phyloP scores from a whole-genome alignment of 768 basidiomycete genomes.

The Boletus eberwhitei region DNA sequence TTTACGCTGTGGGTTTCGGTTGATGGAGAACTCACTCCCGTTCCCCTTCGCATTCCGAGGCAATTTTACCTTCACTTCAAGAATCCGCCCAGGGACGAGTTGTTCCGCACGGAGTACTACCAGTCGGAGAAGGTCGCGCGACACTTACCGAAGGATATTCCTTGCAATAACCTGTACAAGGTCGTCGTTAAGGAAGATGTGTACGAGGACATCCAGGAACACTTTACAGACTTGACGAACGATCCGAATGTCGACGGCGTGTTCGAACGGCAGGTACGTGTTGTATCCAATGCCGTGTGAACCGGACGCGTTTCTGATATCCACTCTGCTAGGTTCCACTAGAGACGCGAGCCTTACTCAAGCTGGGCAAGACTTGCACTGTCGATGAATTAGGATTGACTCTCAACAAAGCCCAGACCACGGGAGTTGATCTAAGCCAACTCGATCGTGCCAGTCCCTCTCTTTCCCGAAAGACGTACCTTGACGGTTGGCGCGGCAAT shows the following conservation, averaged over 20 bases:
- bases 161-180: constrained; percentile 78
- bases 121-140: constrained; percentile 68
- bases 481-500: constrained; percentile 62
- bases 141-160: constrained; percentile 74
- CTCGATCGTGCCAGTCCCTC: constrained; percentile 61
- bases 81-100: constrained; percentile 54
- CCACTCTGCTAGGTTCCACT: constrained; percentile 64
- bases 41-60: constrained; percentile 82
- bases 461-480: constrained; percentile 63
- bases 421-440: constrained; percentile 80
- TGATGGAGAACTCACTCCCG: constrained; percentile 71
- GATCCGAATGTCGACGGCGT: constrained; percentile 94
- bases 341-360: constrained; percentile 73
- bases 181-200: constrained; percentile 78
- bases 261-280: constrained; percentile 82
- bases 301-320: neutral
- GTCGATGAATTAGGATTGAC: constrained; percentile 64
- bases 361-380: constrained; percentile 79
- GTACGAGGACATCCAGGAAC: constrained; percentile 81
- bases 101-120: constrained; percentile 72
- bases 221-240: constrained; percentile 90
- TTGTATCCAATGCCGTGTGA: neutral
- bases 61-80: constrained; percentile 94
- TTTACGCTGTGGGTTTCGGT: constrained; percentile 87
- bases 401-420: constrained; percentile 76